Conservation (phyloP, 495 filamentous ascomycete species). For the Hypoxylon lenormandii region DNA sequence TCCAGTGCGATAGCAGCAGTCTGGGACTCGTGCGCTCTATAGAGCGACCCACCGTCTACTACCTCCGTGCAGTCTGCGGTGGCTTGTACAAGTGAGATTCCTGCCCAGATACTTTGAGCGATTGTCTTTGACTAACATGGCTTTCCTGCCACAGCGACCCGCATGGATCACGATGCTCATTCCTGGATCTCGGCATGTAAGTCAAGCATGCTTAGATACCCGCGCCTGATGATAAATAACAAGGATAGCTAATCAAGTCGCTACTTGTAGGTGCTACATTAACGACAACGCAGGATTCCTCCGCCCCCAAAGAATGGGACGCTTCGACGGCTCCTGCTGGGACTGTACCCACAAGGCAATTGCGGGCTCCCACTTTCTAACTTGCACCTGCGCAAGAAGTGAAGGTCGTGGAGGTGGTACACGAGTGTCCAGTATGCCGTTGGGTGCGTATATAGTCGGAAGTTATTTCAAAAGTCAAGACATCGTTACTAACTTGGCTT, state of each 20-base stretch:
- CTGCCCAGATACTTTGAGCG: too few species aligned
- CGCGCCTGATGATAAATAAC: not conserved
- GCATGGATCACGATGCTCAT: constrained; percentile 20
- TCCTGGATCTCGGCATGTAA: constrained; percentile 33
- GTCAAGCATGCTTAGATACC: not conserved
- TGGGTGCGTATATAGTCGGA: constrained; percentile 17
- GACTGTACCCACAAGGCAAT: constrained; percentile 2
- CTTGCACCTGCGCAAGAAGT: constrained; percentile 10
- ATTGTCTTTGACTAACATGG: too few species aligned
- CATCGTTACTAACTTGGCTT: not conserved
- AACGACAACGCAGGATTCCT: constrained; percentile 25
- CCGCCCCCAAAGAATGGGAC: not conserved
- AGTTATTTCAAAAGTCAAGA: not conserved
- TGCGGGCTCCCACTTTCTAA: constrained; percentile 4
- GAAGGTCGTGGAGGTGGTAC: constrained; percentile 3
- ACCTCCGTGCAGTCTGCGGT: constrained; percentile 22
- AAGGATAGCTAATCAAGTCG: not conserved
- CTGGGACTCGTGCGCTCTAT: constrained; percentile 13
- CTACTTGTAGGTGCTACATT: constrained; percentile 18
- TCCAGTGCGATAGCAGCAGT: constrained; percentile 15
- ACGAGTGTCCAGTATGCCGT: constrained; percentile 3
- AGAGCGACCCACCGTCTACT: constrained; percentile 8
- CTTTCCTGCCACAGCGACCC: too few species aligned
- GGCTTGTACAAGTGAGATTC: too few species aligned
- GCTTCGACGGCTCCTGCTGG: constrained; percentile 10